phyloP scores from a whole-genome alignment of 495 filamentous ascomycete genomes.

The Podospora didyma region DNA sequence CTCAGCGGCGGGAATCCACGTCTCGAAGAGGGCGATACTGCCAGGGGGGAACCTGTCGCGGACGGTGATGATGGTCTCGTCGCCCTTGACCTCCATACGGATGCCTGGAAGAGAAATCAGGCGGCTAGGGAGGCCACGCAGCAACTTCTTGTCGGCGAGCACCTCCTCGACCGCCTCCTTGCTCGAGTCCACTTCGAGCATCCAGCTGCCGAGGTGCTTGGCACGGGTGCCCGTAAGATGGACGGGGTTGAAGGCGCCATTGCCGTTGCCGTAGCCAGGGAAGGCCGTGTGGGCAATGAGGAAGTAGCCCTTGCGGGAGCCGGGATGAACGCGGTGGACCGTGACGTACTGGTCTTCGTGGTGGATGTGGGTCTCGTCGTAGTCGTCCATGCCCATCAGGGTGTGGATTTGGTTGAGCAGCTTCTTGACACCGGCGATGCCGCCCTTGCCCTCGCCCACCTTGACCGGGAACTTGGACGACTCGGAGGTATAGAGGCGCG shows the following conservation, averaged over 20 bases:
- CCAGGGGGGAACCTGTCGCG: conserved; percentile 81
- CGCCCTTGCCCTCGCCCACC: conserved; percentile 61
- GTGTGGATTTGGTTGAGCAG: conserved; percentile 89
- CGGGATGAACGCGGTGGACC: conserved; percentile 89
- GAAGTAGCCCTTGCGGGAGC: conserved; percentile 87
- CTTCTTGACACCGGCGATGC: conserved; percentile 86
- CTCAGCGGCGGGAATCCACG: conserved; percentile 82
- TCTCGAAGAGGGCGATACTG: conserved; percentile 92
- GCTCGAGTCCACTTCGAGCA: conserved; percentile 72
- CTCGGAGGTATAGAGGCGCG: conserved; percentile 69
- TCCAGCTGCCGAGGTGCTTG: conserved; percentile 83
- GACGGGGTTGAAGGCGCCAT: conserved; percentile 70
- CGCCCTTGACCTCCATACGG: conserved; percentile 58
- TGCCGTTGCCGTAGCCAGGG: conserved; percentile 77
- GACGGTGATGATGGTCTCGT: conserved; percentile 77
- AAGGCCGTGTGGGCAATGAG: conserved; percentile 93
- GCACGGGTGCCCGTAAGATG: conserved; percentile 69
- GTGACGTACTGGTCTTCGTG: conserved; percentile 96
- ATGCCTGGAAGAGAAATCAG: conserved; percentile 69
- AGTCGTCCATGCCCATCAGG: conserved; percentile 88
- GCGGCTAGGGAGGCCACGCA: conserved; percentile 79
- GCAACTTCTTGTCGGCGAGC: conserved; percentile 60
- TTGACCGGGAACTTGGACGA: conserved; percentile 59
- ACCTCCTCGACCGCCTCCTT: conserved; percentile 61
- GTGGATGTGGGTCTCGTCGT: conserved; percentile 93